A percentile compares a stretch with the other conserved stretches of the same genome.
phyloP scores from a whole-genome alignment of 441 rosid species.

The Syzygium syzygioides region DNA sequence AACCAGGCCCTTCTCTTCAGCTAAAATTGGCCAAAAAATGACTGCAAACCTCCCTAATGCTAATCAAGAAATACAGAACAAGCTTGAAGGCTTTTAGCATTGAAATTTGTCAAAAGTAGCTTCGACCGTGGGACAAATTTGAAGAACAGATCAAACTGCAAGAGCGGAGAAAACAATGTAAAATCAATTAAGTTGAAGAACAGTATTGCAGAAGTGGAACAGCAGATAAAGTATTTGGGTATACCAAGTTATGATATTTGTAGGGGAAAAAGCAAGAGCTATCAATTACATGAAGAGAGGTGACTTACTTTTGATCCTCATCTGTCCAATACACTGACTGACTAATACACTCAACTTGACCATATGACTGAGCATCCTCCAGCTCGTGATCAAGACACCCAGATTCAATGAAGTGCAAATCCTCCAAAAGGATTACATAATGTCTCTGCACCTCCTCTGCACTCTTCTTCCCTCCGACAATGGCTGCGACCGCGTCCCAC shows the following conservation, averaged over 20 bases:
- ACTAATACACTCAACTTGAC: constrained; percentile 23
- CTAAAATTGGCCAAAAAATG: neutral
- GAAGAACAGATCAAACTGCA: neutral
- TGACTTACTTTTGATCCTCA: constrained; percentile 43
- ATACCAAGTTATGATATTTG: neutral
- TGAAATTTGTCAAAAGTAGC: neutral
- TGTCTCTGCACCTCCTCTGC: constrained; percentile 50
- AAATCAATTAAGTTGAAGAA: neutral
- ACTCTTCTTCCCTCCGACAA: constrained; percentile 58
- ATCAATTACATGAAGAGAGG: neutral
- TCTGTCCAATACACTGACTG: constrained; percentile 39
- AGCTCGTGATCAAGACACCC: constrained; percentile 48
- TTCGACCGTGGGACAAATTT: neutral
- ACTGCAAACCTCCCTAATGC: neutral
- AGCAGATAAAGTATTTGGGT: neutral
- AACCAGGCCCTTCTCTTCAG: neutral
- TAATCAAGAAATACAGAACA: neutral
- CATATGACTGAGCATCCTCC: constrained; percentile 24
- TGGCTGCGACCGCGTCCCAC: constrained; percentile 56
- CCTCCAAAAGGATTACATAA: constrained; percentile 52
- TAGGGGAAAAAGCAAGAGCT: neutral
- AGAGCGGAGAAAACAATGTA: neutral
- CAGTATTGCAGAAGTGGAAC: neutral
- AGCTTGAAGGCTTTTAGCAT: neutral
- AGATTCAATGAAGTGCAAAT: constrained; percentile 54